phyloP scores from a whole-genome alignment of 2,329 filamentous ascomycete genomes.

The Botrytis deweyae region DNA sequence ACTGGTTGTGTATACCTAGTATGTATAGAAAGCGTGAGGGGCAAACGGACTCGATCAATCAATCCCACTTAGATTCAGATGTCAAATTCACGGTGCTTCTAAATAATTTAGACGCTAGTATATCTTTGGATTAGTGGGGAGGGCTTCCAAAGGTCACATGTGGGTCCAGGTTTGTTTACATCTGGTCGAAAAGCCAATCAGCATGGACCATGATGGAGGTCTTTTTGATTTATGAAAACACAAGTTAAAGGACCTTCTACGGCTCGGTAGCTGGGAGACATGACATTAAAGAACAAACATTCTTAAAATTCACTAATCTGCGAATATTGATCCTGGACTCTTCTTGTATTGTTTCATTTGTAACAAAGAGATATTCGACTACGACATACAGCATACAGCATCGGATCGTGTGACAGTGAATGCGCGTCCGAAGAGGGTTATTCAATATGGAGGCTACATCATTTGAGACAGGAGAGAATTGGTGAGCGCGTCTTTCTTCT shows the following conservation, averaged over 20 bases:
- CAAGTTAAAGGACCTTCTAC: neutral
- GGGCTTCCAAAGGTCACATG: neutral
- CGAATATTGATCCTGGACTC: neutral
- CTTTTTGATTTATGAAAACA: slow-evolving; percentile 14
- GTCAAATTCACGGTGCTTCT: slow-evolving; percentile 10
- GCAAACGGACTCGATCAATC: neutral
- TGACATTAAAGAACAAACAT: slow-evolving; percentile 1
- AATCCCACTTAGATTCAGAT: neutral
- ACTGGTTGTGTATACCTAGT: neutral
- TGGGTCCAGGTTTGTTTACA: slow-evolving; percentile 19
- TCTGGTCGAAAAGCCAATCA: slow-evolving; percentile 9
- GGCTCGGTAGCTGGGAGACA: neutral
- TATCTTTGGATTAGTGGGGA: neutral
- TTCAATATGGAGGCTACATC: slow-evolving; percentile 7
- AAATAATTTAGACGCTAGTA: slow-evolving; percentile 32
- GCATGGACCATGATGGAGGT: neutral
- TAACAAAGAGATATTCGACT: neutral
- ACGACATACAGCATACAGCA: neutral
- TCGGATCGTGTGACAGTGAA: neutral
- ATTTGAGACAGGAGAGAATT: slow-evolving; percentile 18
- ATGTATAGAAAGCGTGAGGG: neutral
- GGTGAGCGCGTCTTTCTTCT: slow-evolving; percentile 26
- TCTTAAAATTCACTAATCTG: slow-evolving; percentile 7
- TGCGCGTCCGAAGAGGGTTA: neutral
- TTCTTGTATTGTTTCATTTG: neutral